Conservation (phyloP, 73 alveolate genomes). For the Diophrys sp. region DNA sequence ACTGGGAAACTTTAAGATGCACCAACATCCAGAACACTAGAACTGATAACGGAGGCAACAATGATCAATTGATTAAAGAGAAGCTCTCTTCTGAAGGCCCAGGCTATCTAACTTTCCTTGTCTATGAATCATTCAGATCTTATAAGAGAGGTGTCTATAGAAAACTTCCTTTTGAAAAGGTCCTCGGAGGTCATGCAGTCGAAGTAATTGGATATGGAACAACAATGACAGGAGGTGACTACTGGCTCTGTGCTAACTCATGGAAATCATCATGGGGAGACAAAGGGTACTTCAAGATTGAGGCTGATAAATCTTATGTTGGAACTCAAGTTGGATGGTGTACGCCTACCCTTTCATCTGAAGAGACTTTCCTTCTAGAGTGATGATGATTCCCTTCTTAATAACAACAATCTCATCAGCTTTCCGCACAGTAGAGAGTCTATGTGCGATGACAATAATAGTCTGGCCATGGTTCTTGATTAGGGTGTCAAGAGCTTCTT, state of each 20-base stretch:
- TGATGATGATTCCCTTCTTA: too few relatives aligned
- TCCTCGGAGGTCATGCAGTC: not conserved
- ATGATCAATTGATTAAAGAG: not conserved
- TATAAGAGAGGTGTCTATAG: not conserved
- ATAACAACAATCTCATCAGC: slow-evolving; percentile 68
- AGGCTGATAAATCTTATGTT: not conserved
- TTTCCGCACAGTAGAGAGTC: slow-evolving; percentile 62
- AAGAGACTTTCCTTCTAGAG: too few relatives aligned
- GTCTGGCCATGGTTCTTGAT: slow-evolving; percentile 14
- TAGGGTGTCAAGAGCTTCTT: slow-evolving; percentile 10
- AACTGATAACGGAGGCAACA: not conserved
- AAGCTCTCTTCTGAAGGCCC: not conserved
- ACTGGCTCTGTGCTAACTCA: not conserved
- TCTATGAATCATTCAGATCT: not conserved
- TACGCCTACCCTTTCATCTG: too few relatives aligned
- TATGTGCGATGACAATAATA: slow-evolving; percentile 72
- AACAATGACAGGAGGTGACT: not conserved
- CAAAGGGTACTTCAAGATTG: not conserved
- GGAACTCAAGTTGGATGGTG: not conserved
- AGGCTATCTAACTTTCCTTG: not conserved
- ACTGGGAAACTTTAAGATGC: too few relatives aligned
- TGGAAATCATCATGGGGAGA: not conserved
- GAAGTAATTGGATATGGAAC: not conserved
- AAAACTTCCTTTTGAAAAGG: not conserved
- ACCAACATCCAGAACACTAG: not conserved